Evolutionary conservation across 2,329 filamentous ascomycete genomes (phyloP).

Genomic region (Colletotrichum lini): DNA sequence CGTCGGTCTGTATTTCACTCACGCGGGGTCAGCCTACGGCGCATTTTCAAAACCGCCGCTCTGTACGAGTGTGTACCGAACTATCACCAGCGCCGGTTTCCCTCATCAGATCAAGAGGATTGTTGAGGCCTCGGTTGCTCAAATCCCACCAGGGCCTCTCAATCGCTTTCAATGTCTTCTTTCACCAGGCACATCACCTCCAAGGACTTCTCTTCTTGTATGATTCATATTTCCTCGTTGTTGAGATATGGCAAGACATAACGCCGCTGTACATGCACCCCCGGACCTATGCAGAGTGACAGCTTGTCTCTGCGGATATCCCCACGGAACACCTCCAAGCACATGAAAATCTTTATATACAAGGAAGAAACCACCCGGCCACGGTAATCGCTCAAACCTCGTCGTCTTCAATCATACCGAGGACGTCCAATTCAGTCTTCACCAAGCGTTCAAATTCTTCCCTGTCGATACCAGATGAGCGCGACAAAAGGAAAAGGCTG

Average conservation of each 20-base stretch:
- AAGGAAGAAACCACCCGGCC: conserved; percentile 16
- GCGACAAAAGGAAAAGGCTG: conserved; percentile 80
- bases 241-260: conserved; percentile 14
- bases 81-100: not conserved
- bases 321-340: conserved; percentile 36
- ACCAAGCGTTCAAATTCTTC: conserved; percentile 83
- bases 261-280: conserved; percentile 36
- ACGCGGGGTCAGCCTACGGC: not conserved
- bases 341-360: conserved; percentile 30
- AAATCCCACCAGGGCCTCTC: not conserved
- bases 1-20: not conserved
- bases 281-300: conserved; percentile 33
- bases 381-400: conserved; percentile 40
- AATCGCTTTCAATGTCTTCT: not conserved
- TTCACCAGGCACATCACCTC: not conserved
- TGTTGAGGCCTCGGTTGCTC: conserved; percentile 21
- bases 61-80: not conserved
- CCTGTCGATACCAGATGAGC: conserved; percentile 79
- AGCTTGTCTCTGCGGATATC: conserved; percentile 33
- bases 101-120: conserved; percentile 1
- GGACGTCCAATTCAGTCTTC: conserved; percentile 77
- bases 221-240: conserved; percentile 1
- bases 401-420: conserved; percentile 77
- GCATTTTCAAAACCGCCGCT: too few relatives aligned
- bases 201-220: not conserved